phyloP scores from a whole-genome alignment of 2,329 filamentous ascomycete species.

The Paecilomyces sp. region DNA sequence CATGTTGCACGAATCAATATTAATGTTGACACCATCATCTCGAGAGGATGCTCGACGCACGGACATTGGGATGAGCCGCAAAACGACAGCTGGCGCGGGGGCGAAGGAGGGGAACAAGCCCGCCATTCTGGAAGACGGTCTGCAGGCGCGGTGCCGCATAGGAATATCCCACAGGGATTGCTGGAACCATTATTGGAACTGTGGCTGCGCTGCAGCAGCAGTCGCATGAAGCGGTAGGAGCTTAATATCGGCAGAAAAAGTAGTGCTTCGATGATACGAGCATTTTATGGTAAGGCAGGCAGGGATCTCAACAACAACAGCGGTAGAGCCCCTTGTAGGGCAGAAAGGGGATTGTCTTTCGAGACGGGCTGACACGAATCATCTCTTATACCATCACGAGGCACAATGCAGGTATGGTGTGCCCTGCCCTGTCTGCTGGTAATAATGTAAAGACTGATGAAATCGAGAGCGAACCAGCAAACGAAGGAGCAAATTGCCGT shows the following conservation, averaged over 20 bases:
- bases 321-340: neutral
- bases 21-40: neutral
- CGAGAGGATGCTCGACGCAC: neutral
- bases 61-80: neutral
- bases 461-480: neutral
- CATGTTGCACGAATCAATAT: neutral
- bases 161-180: neutral
- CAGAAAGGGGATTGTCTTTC: neutral
- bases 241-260: neutral
- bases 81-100: neutral
- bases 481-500: too few relatives aligned
- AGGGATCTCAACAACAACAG: neutral
- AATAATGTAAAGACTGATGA: too few relatives aligned
- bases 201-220: neutral
- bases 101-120: neutral
- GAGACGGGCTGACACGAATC: neutral
- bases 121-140: neutral
- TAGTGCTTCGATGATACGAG: too few relatives aligned
- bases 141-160: neutral
- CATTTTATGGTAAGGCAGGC: neutral
- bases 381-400: neutral
- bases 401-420: neutral
- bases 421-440: neutral
- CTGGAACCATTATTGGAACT: neutral
- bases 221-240: neutral